Evolutionary conservation across 2,329 filamentous ascomycete species (phyloP).

Genomic region (Chaetomium strumarium): DNA sequence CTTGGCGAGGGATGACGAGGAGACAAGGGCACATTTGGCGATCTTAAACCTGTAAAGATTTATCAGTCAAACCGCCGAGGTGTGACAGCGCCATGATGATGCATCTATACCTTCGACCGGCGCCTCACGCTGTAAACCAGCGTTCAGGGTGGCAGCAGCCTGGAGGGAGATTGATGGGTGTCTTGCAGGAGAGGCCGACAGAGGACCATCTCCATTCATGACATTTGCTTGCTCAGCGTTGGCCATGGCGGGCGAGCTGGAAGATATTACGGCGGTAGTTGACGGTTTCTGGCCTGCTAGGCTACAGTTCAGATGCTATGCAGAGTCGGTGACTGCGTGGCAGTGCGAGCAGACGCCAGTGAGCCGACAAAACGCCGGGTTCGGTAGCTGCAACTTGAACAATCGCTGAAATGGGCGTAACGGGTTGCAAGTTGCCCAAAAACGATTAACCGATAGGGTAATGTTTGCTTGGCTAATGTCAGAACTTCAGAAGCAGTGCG

Average conservation of each 20-base stretch:
- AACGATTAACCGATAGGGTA: neutral
- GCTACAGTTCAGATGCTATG: neutral
- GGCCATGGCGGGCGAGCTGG: slow-evolving; percentile 31
- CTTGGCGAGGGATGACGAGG: slow-evolving; percentile 42
- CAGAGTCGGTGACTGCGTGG: too few species aligned
- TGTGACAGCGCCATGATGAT: neutral
- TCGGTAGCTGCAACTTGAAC: neutral
- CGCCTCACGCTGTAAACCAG: slow-evolving; percentile 60
- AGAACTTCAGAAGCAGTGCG: too few species aligned
- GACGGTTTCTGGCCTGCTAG: slow-evolving; percentile 27
- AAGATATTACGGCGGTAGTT: slow-evolving; percentile 46
- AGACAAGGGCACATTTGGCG: slow-evolving; percentile 46
- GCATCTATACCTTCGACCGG: slow-evolving; percentile 45
- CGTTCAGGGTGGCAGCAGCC: slow-evolving; percentile 72
- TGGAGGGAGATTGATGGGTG: slow-evolving; percentile 62
- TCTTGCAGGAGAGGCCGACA: slow-evolving; percentile 57
- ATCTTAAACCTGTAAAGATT: slow-evolving; percentile 31
- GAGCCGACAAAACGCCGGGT: neutral
- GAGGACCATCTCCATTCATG: slow-evolving; percentile 40
- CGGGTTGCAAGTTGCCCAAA: neutral
- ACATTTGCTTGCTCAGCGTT: slow-evolving; percentile 24
- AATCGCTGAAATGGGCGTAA: neutral
- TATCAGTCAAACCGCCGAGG: neutral
- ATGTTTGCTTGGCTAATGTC: neutral
- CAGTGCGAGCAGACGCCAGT: too few species aligned